phyloP scores from a whole-genome alignment of 2,329 filamentous ascomycete genomes.

The Taxawa tesnikishii region DNA sequence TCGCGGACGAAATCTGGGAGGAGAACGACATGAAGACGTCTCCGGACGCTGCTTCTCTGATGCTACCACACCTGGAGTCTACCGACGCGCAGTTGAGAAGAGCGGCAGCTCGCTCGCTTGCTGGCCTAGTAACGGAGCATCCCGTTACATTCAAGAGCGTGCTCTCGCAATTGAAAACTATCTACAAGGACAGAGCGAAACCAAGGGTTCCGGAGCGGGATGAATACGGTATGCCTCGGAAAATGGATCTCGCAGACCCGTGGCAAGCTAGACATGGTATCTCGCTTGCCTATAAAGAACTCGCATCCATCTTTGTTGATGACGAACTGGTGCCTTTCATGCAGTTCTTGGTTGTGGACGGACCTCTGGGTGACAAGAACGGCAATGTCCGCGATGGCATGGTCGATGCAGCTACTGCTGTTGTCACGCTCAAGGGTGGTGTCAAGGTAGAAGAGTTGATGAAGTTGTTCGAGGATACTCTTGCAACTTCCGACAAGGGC shows the following conservation, averaged over 20 bases:
- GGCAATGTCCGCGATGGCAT: conserved; percentile 71
- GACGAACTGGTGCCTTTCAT: conserved; percentile 66
- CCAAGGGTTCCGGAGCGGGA: conserved; percentile 75
- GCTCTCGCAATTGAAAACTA: conserved; percentile 52
- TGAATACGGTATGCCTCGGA: conserved; percentile 87
- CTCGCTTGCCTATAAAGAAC: conserved; percentile 72
- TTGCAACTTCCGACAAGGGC: conserved; percentile 75
- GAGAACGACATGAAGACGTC: conserved; percentile 71
- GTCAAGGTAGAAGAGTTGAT: conserved; percentile 78
- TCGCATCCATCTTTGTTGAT: conserved; percentile 58
- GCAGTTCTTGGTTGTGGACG: conserved; percentile 71
- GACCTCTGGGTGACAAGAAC: conserved; percentile 76
- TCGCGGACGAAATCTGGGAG: conserved; percentile 86
- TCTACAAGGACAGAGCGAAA: conserved; percentile 70
- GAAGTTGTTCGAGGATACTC: conserved; percentile 75
- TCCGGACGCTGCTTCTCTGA: conserved; percentile 45
- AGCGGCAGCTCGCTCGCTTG: conserved; percentile 70
- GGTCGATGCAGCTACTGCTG: conserved; percentile 74
- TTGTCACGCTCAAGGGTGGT: conserved; percentile 73
- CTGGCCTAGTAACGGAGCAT: conserved; percentile 56
- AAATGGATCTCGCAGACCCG: conserved; percentile 73
- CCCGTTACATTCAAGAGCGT: conserved; percentile 48
- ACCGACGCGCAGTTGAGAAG: conserved; percentile 71
- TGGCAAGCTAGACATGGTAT: conserved; percentile 90
- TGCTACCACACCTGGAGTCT: conserved; percentile 68